Base-by-base conservation (phyloP, 1,139 yeast species). In the Hyphopichia buzzinii region DNA sequence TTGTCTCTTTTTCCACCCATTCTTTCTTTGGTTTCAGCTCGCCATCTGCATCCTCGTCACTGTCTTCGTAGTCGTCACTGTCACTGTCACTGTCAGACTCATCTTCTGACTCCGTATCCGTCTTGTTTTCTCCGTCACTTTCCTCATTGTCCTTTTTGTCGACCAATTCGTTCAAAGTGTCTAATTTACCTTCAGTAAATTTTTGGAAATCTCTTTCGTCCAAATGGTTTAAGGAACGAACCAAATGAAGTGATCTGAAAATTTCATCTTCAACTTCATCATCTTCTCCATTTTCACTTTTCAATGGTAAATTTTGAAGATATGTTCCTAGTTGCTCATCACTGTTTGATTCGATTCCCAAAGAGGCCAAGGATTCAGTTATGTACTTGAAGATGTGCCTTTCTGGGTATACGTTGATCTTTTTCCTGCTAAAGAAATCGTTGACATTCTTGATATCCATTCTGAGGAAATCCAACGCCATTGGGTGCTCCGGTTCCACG, bases 391-490 rank as follows among this genome's bases (percentile, higher is more conserved):
- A 94, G 21, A 92, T 72, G 24, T 79, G 70, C 43, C 95, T 72
- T 57, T 92, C 98, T 2, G 95, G 79, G 48, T 85, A 84, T 4
- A 87, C 84, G 38, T 77, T 74, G 29, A 89, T 86, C 56, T 83
- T 81, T 50, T 75, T 75, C 41, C 81, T 72, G 39, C 71, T 67
- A 52, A 94, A 94, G 58, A 83, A 94, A 50, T 86, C 94, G 54
- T 89, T 92, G 14, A 92, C 89, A 53, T 94, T 94, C 59, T 90
- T 92, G 52, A 94, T 90, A 61, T 94, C 99, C 98, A 92, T 92
- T 55, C 99, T 72, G 41, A 94, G 64, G 55, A 94, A 94, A 56
- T 92, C 97, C 42, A 92, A 70, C 30, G 96, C 86, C 86, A 88
- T 89, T 5, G 97, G 98, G 59, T 94, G 99, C 50, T 90, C 97